Percentiles rank a stretch among this genome's conserved stretches.
Evolutionary conservation across 2,329 filamentous ascomycete genomes (phyloP).

Genomic region (Diatrype stigma): DNA sequence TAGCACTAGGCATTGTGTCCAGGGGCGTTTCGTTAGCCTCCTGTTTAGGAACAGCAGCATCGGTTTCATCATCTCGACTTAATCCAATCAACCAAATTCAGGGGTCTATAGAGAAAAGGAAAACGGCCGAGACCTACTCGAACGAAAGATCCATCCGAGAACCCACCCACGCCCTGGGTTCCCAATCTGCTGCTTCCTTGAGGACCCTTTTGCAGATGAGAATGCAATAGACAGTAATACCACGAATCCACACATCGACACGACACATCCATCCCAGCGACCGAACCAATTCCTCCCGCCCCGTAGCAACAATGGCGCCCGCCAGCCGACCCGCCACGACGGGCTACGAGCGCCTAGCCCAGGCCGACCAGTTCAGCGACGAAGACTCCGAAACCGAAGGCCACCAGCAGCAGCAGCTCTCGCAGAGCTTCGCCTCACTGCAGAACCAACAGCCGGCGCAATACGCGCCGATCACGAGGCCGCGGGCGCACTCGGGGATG

Average conservation of each 20-base stretch:
- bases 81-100: not conserved
- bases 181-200: too few relatives aligned
- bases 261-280: not conserved
- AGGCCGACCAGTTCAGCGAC: constrained; percentile 72
- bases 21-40: too few relatives aligned
- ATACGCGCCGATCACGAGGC: constrained; percentile 61
- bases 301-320: constrained; percentile 49
- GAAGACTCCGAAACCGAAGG: constrained; percentile 68
- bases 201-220: too few relatives aligned
- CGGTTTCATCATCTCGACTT: not conserved
- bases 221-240: not conserved
- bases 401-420: constrained; percentile 28
- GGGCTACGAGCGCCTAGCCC: constrained; percentile 79
- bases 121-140: too few relatives aligned
- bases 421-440: constrained; percentile 48
- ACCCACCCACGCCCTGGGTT: too few relatives aligned
- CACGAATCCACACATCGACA: not conserved
- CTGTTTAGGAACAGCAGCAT: too few relatives aligned
- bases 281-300: not conserved
- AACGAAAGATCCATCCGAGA: too few relatives aligned
- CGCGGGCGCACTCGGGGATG: constrained; percentile 58
- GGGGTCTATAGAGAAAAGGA: too few relatives aligned
- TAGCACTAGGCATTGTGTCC: too few relatives aligned
- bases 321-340: constrained; percentile 68
- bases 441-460: constrained; percentile 54